Conservation (phyloP, 1,284 basidiomycete species). For the Fistulina hepatica region DNA sequence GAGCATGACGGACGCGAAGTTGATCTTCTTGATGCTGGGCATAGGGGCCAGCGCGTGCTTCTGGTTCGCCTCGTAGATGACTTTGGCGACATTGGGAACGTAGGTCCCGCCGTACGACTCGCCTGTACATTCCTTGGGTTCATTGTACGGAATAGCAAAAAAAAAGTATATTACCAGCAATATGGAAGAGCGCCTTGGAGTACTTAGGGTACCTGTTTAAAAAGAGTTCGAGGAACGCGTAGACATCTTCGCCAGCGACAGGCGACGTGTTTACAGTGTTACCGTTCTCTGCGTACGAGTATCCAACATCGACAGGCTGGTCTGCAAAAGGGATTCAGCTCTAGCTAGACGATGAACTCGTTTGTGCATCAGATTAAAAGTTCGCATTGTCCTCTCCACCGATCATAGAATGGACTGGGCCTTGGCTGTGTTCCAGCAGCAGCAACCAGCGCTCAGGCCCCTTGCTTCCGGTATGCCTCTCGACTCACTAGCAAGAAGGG, state of each 20-base stretch:
- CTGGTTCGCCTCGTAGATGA: constrained; percentile 70
- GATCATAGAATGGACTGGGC: no score
- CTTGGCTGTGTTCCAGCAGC: no score
- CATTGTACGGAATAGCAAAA: no score
- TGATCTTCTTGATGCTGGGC: constrained; percentile 45
- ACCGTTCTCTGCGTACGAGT: constrained; percentile 69
- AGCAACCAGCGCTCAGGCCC: no score
- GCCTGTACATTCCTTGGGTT: no score
- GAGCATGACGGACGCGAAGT: constrained; percentile 69
- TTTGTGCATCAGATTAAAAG: no score
- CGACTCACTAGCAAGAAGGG: no score
- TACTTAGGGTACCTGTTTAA: constrained; percentile 62
- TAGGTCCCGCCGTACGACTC: constrained; percentile 50
- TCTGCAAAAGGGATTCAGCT: constrained; percentile 55
- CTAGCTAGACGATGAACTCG: not conserved
- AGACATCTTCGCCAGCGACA: constrained; percentile 74
- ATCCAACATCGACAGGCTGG: constrained; percentile 84
- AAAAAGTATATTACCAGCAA: no score
- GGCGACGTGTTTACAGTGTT: constrained; percentile 64
- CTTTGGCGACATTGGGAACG: constrained; percentile 66
- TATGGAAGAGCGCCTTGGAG: constrained; percentile 53
- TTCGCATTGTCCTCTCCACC: no score
- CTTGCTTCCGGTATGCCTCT: no score
- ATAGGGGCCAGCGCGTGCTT: constrained; percentile 31
- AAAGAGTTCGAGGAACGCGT: constrained; percentile 86